Base-by-base conservation (phyloP, 257 asterid species). In the Hygrophila difformis region DNA sequence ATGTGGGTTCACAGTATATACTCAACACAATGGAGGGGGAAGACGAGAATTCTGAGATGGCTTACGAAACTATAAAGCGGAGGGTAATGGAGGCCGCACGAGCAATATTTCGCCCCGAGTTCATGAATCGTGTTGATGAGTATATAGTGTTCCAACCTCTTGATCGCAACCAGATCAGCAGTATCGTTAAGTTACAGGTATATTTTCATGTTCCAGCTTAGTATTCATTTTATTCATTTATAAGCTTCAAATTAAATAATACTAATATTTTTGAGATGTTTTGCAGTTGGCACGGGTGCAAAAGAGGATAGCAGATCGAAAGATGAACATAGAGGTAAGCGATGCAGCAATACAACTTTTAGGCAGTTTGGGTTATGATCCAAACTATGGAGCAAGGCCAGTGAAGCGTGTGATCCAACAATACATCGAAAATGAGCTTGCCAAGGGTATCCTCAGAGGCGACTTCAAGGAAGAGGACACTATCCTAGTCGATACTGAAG, bases 111-210 rank as follows among this genome's bases (percentile, higher is more conserved):
- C 94, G 94, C 2, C 97, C 97, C 0, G 97, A 88, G 69, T 88
- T 88, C 73, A 84, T 88, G 97, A 88, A 88, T 48, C 87, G 95
- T 3, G 81, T 84, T 15, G 97, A 88, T 55, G 97, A 88, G 60
- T 88, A 81, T 71, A 88, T 88, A 1, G 95, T 88, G 17, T 88
- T 88, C 82, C 93, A 88, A 57, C 97, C 97, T 41, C 92, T 88
- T 5, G 91, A 84, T 49, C 94, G 83, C 3, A 70, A 74, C 11
- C 93, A 88, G 44, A 88, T 88, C 44, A 57, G 59, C 71, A 61
- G 69, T 3, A 84, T 81, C 19, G 93, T 84, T 44, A 71, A 63
- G 60, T 61, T 84, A 60, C 97, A 88, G 93, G 95, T 84, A n/a
- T n/a, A n/a, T n/a, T n/a, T n/a, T n/a, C n/a, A n/a, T n/a, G n/a